phyloP scores from a whole-genome alignment of 108 stramenopile genomes.

The Epithemia pelagica region DNA sequence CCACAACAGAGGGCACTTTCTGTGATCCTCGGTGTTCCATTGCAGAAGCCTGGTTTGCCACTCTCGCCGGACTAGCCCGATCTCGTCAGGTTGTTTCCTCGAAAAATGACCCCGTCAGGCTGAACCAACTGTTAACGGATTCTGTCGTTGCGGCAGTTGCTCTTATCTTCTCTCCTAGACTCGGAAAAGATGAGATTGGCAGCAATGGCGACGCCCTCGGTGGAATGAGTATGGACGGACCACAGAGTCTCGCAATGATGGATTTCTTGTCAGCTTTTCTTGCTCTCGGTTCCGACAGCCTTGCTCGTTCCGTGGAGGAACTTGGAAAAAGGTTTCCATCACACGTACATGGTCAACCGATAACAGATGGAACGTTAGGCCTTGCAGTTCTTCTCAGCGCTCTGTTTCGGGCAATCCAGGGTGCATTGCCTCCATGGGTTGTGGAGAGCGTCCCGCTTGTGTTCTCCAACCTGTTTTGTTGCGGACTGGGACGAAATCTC shows the following conservation, averaged over 20 bases:
- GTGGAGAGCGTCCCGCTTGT: conserved; percentile 57
- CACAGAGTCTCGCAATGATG: conserved; percentile 64
- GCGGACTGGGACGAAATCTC: conserved; percentile 29
- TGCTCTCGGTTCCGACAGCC: not conserved
- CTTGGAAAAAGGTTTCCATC: not conserved
- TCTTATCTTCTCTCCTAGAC: conserved; percentile 40
- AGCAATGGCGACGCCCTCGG: conserved; percentile 18
- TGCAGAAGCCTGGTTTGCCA: conserved; percentile 53
- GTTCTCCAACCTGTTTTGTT: conserved; percentile 41
- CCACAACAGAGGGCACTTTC: conserved; percentile 22
- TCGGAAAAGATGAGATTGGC: conserved; percentile 30
- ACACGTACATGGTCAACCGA: not conserved
- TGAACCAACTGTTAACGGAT: conserved; percentile 36
- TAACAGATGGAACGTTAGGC: conserved; percentile 17
- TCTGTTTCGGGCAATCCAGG: conserved; percentile 59
- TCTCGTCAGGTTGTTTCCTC: not conserved
- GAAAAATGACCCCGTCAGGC: not conserved
- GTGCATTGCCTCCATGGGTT: conserved; percentile 73
- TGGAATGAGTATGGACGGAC: conserved; percentile 71
- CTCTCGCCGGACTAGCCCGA: not conserved
- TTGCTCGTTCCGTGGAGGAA: not conserved
- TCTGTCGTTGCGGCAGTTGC: conserved; percentile 34
- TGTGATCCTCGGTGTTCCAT: conserved; percentile 66
- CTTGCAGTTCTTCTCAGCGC: conserved; percentile 55
- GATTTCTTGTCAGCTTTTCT: conserved; percentile 36